Conservation (phyloP, 225 moss, liverwort and hornwort species). For the Pleurozium schreberi region DNA sequence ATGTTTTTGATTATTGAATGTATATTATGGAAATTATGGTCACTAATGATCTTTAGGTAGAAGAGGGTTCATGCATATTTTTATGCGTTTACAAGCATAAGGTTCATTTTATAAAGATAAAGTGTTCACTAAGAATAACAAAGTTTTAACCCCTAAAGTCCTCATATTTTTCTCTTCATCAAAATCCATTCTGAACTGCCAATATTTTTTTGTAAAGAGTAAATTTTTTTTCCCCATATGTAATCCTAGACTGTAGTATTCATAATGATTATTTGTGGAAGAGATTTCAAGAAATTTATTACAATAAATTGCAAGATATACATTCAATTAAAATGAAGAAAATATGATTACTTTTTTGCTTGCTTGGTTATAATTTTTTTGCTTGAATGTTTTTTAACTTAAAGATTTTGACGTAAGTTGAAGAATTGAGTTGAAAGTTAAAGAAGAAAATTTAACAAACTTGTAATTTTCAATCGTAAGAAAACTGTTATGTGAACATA, state of each 20-base stretch:
- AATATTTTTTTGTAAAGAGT: neutral
- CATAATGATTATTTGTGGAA: too few relatives aligned
- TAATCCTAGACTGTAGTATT: too few relatives aligned
- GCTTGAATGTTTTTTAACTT: neutral
- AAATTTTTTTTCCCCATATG: too few relatives aligned
- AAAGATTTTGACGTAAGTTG: too few relatives aligned
- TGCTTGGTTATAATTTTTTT: neutral
- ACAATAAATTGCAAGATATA: neutral
- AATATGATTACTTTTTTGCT: neutral
- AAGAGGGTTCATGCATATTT: rapidly evolving
- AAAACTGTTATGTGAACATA: neutral
- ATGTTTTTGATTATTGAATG: too few relatives aligned
- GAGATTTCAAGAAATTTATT: neutral
- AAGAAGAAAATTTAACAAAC: neutral
- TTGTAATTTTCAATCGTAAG: neutral
- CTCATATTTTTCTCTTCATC: neutral
- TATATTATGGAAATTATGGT: neutral
- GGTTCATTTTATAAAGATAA: rapidly evolving
- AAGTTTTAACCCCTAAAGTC: neutral
- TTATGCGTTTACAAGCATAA: neutral
- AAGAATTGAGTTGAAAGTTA: neutral
- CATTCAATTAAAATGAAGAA: neutral
- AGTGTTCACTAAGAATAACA: neutral
- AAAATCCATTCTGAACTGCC: neutral
- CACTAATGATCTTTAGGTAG: rapidly evolving